Evolutionary conservation across 257 asterid species (phyloP).

Genomic region (Vinca minor): DNA sequence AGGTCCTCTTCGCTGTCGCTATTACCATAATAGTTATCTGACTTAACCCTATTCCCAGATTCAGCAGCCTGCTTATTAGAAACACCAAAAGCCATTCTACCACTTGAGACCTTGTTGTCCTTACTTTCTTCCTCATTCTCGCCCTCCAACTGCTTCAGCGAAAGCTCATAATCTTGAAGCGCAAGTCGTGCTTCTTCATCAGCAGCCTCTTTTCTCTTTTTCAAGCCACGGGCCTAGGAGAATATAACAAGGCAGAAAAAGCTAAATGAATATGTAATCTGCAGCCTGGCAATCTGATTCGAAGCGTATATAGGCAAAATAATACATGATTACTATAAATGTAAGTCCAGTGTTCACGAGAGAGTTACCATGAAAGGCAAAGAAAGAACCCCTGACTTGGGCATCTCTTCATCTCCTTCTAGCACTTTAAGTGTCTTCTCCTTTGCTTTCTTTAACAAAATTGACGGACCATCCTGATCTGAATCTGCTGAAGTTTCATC

Average conservation of each 20-base stretch:
- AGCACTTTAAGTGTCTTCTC: conserved; percentile 53
- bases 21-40: conserved; percentile 53
- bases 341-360: conserved; percentile 11
- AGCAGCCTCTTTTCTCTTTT: conserved; percentile 66
- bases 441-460: conserved; percentile 58
- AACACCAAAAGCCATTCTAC: conserved; percentile 78
- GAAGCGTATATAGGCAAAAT: neutral
- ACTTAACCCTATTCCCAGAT: conserved; percentile 28
- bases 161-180: conserved; percentile 58
- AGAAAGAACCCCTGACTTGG: conserved; percentile 68
- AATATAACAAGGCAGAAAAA: neutral
- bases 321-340: conserved; percentile 3
- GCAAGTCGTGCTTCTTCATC: conserved; percentile 78
- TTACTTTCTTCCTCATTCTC: conserved; percentile 23
- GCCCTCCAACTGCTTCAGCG: conserved; percentile 54
- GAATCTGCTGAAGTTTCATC: conserved; percentile 42
- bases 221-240: conserved; percentile 58
- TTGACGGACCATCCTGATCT: conserved; percentile 39
- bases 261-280: neutral
- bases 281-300: neutral
- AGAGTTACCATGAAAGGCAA: conserved; percentile 85
- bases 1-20: conserved; percentile 67
- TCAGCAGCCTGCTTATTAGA: conserved; percentile 39
- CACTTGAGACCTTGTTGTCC: conserved; percentile 37
- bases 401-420: too few species aligned